Conservation (phyloP, 495 filamentous ascomycete species). For the Xylaria cubensis region DNA sequence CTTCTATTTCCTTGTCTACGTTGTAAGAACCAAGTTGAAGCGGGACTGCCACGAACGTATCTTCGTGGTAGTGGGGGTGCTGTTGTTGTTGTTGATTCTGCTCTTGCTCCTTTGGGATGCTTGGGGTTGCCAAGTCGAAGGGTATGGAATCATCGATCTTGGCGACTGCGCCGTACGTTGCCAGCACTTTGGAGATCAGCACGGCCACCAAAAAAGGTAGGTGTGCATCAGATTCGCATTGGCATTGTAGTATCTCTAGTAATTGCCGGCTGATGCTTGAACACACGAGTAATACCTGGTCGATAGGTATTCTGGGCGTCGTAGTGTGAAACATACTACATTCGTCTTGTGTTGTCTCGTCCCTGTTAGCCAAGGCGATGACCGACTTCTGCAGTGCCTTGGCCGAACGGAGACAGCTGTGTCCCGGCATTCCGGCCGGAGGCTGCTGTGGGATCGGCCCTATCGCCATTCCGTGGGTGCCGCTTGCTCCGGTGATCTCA, state of each 20-base stretch:
- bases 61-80: neutral
- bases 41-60: neutral
- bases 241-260: constrained; percentile 7
- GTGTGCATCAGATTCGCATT: constrained; percentile 10
- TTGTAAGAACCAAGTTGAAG: constrained; percentile 7
- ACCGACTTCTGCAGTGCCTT: constrained; percentile 1
- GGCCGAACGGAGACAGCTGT: neutral
- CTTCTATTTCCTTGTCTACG: constrained; percentile 3
- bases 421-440: neutral
- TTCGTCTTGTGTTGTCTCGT: neutral
- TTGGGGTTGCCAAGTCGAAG: neutral
- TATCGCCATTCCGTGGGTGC: neutral
- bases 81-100: neutral
- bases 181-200: constrained; percentile 7
- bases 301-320: neutral
- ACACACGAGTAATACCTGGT: constrained; percentile 11
- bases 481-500: neutral
- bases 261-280: neutral
- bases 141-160: neutral
- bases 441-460: neutral
- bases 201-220: neutral
- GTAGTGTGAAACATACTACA: neutral
- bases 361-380: neutral
- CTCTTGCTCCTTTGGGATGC: neutral
- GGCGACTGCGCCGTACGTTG: constrained; percentile 8